A percentile compares a stretch with the other conserved stretches of the same genome.
phyloP scores from a whole-genome alignment of 495 filamentous ascomycete species.

The Friedmanniomyces simplex region DNA sequence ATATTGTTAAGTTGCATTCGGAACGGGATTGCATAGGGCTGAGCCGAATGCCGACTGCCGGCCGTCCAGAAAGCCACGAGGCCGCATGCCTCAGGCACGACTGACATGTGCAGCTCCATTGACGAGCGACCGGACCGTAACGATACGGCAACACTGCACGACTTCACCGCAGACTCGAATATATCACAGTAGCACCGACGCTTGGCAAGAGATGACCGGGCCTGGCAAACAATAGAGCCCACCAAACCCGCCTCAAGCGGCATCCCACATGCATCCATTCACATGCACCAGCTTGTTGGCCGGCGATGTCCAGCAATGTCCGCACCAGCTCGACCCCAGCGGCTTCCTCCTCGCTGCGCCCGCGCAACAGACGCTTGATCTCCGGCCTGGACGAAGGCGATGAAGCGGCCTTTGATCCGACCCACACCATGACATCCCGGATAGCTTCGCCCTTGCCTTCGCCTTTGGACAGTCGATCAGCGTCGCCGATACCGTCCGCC shows the following conservation, averaged over 20 bases:
- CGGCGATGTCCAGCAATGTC: constrained; percentile 15
- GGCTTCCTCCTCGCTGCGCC: constrained; percentile 26
- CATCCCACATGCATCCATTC: constrained; percentile 7
- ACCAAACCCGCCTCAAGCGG: neutral
- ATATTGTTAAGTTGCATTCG: no score
- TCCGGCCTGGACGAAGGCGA: constrained; percentile 30
- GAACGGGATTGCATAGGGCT: no score
- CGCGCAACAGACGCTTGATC: constrained; percentile 30
- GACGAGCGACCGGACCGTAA: no score
- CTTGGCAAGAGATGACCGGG: no score
- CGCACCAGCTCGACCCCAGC: constrained; percentile 11
- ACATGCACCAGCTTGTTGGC: constrained; percentile 16
- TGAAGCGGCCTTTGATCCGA: constrained; percentile 2
- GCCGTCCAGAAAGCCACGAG: no score
- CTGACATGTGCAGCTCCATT: no score
- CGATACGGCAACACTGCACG: no score
- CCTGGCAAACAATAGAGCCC: neutral
- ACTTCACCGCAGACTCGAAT: no score
- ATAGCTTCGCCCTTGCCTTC: constrained; percentile 23
- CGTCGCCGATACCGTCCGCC: constrained; percentile 28
- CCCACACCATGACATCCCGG: neutral
- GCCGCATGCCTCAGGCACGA: no score
- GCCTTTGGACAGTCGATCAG: constrained; percentile 25
- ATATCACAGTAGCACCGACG: no score
- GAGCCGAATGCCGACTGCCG: no score